Conservation (phyloP, 228 moss, liverwort and hornwort species). For the Sphagnum magellanicum region DNA sequence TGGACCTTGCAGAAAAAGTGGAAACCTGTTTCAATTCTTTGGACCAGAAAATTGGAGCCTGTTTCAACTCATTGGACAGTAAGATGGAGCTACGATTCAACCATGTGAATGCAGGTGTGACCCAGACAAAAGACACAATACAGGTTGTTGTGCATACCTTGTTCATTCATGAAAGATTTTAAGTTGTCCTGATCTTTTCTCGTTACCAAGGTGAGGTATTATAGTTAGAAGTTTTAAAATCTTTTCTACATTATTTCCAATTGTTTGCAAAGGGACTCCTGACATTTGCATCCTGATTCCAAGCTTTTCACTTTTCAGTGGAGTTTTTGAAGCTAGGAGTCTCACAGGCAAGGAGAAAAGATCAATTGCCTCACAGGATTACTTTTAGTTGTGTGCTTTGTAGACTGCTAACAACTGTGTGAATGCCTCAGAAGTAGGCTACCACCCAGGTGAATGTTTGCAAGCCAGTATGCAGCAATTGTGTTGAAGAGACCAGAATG, state of each 20-base stretch:
- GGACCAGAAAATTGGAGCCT: slow-evolving; percentile 58
- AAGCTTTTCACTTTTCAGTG: too few species aligned
- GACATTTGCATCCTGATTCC: too few species aligned
- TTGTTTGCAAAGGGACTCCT: neutral
- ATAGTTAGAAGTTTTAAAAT: neutral
- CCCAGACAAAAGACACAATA: slow-evolving; percentile 55
- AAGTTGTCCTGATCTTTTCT: neutral
- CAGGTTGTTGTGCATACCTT: slow-evolving; percentile 32
- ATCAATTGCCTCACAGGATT: too few species aligned
- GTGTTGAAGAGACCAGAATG: neutral
- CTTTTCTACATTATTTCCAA: neutral
- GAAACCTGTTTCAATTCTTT: slow-evolving; percentile 74
- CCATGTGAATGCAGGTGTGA: slow-evolving; percentile 68
- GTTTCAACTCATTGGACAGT: slow-evolving; percentile 58
- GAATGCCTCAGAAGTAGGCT: too few species aligned
- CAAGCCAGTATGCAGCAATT: neutral
- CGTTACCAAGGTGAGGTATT: neutral
- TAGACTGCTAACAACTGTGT: too few species aligned
- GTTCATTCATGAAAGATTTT: neutral
- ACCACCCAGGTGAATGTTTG: neutral
- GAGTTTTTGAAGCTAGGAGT: too few species aligned
- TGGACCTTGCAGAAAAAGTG: slow-evolving; percentile 76
- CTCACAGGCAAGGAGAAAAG: too few species aligned
- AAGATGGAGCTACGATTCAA: slow-evolving; percentile 74
- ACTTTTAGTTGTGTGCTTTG: too few species aligned